A percentile compares a stretch with the other conserved stretches of the same genome.
Conservation (phyloP, 2,329 filamentous ascomycete genomes). For the Mollisia scopiformis region DNA sequence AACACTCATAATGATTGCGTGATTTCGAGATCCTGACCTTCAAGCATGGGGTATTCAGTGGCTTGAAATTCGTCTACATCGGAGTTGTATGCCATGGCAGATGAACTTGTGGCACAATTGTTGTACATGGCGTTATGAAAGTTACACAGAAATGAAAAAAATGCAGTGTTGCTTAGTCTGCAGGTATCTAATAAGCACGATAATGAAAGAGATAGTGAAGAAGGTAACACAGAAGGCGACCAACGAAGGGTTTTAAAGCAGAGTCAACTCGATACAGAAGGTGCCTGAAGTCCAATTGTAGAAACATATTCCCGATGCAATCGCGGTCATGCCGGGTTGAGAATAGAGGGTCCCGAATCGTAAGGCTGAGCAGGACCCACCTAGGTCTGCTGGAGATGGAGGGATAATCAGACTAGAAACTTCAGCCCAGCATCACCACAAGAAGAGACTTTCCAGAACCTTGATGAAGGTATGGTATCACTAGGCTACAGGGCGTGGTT, state of each 20-base stretch:
- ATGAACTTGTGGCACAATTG: not conserved
- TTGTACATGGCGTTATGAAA: not conserved
- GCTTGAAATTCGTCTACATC: slow-evolving; percentile 61
- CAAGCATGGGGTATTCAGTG: slow-evolving; percentile 67
- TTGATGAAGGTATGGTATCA: too few species aligned
- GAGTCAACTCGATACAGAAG: not conserved
- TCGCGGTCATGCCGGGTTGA: not conserved
- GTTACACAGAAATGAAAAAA: not conserved
- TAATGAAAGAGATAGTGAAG: not conserved
- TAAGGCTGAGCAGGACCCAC: not conserved
- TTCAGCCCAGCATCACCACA: not conserved
- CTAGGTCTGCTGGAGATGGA: too few species aligned
- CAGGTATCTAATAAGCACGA: not conserved
- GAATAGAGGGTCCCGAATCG: not conserved
- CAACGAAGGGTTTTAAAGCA: not conserved
- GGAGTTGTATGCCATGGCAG: slow-evolving; percentile 51
- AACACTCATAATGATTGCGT: not conserved
- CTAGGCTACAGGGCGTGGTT: too few species aligned
- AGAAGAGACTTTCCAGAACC: too few species aligned
- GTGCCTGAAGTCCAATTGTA: not conserved
- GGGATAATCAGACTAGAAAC: not conserved
- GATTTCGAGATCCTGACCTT: slow-evolving; percentile 48
- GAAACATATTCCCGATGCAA: not conserved
- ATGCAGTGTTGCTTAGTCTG: not conserved
- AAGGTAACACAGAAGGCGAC: not conserved